phyloP scores from a whole-genome alignment of 257 asterid genomes.

The Jaltomata sinuosa region DNA sequence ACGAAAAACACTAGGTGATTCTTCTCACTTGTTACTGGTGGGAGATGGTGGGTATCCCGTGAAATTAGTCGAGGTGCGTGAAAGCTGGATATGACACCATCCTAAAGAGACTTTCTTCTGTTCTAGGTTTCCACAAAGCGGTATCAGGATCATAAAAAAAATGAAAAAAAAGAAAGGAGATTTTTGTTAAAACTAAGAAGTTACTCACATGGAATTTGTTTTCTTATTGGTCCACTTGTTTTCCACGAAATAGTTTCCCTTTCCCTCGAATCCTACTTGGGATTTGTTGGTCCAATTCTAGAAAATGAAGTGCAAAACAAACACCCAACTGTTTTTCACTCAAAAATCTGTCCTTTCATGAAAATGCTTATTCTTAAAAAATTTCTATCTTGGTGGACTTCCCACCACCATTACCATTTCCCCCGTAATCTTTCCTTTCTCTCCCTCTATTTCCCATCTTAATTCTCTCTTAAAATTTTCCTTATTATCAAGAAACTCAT shows the following conservation, averaged over 20 bases:
- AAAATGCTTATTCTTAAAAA: constrained; percentile 1
- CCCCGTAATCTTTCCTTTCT: not conserved
- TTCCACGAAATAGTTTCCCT: not conserved
- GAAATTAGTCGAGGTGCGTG: too few species aligned
- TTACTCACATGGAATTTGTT: not conserved
- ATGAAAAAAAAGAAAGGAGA: not conserved
- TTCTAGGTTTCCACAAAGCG: too few species aligned
- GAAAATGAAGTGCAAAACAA: not conserved
- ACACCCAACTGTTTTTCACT: not conserved
- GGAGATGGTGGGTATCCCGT: too few species aligned
- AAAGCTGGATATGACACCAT: too few species aligned
- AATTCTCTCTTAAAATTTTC: not conserved
- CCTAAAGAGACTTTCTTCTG: too few species aligned
- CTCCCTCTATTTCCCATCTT: not conserved
- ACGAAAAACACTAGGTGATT: too few species aligned
- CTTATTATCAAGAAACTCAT: not conserved
- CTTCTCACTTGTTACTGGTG: too few species aligned
- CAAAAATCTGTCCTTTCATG: not conserved
- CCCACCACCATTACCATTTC: not conserved
- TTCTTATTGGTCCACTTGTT: not conserved
- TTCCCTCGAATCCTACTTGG: not conserved
- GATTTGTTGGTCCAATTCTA: not conserved
- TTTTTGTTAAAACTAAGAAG: not conserved
- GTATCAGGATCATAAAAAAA: too few species aligned
- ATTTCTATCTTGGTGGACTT: not conserved